Evolutionary conservation across 192 early-diverging fungal genomes (phyloP), one percentile per base, ranked within the genome.

Genomic region (Funneliformis geosporum): DNA sequence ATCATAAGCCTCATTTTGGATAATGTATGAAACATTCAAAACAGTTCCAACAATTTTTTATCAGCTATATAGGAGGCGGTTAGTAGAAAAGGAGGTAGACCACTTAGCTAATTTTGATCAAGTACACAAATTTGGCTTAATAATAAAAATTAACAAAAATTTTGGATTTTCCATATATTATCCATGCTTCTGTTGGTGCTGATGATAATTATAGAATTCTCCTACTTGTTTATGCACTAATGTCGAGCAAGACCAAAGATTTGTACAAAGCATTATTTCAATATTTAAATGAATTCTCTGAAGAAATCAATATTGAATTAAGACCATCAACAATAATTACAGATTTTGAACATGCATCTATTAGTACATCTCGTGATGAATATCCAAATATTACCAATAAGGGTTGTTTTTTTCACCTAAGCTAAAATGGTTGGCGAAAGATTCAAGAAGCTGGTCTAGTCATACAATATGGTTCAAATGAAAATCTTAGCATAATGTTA

Each of bases 311-410:
- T 18, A 27, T 74, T 60, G 2, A 55, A 55, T 25, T 74, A 14
- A 28, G 12, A 0, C 25, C 46, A 14, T 38, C 44, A 18, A 59
- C 16, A 28, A 60, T 74, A 3, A 28, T 74, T 25, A 60, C 73
- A 1, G 27, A 74, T 74, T 74, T 74, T 74, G 73, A 74, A 33
- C n/a, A 55, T 7, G 33, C 50, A 59, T 46, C 73, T 11, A 74
- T 74, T 16, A 14, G 59, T 60, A 50, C 50, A 23, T 47, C 50
- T 5, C 2, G 2, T 60, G 12, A 16, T 39, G 25, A 5, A 59
- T 74, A 38, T 33, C 50, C 25, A 23, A 50, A 11, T 74, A 25
- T 74, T 33, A 28, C 8, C 18, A 74, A 74, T 33, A 74, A 74
- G 14, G 46, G 27, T 1, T 74, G 73, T 47, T 59, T 59, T 14